Evolutionary conservation across 495 filamentous ascomycete species (phyloP), one percentile per base, ranked within the genome.

Genomic region (Apiosordaria backusii): DNA sequence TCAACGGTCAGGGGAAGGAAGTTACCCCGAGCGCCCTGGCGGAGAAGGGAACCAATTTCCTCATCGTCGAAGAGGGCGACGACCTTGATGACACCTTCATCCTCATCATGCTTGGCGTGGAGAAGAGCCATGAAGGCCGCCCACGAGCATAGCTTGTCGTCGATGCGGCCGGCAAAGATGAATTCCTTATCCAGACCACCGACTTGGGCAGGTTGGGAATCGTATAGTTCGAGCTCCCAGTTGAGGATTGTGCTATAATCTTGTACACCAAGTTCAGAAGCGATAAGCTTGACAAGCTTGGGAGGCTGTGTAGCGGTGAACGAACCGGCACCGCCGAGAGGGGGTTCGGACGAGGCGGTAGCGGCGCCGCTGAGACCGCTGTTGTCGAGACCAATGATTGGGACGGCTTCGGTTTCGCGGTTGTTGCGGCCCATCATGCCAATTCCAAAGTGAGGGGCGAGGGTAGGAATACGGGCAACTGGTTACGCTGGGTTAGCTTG

Each of bases 191-290:
- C 91, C 52, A 99, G 72, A 15, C 95, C 95, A 67, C 92, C 92
- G 23, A 93, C 80, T 27, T 87, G 85, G 18, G 92, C 94, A 7
- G 93, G 92, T 74, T 97, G 92, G 7, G 84, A 88, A 77, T 99
- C 95, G 73, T 88, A 99, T 35, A 99, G 88, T 76, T 99, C 95
- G n/a, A 97, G 86, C 71, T 99, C 95, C 95, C 95, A 99, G 77
- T 92, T 94, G 25, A 97, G 78, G 66, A 99, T 97, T 62, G 81
- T 85, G 76, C 79, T 79, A 78, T 82, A 82, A 71, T 92, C 87
- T 15, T 81, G 79, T 67, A 97, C 87, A 4, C 82, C 83, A 29
- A 97, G 84, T 71, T 95, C 85, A 4, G 80, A 79, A 22, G 88
- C 85, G 74, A 99, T 96, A 15, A 92, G 86, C 72, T 89, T 88